A percentile compares a stretch with the other conserved stretches of the same genome.
Conservation (phyloP, 306 rosid species). For the Datisca glomerata region DNA sequence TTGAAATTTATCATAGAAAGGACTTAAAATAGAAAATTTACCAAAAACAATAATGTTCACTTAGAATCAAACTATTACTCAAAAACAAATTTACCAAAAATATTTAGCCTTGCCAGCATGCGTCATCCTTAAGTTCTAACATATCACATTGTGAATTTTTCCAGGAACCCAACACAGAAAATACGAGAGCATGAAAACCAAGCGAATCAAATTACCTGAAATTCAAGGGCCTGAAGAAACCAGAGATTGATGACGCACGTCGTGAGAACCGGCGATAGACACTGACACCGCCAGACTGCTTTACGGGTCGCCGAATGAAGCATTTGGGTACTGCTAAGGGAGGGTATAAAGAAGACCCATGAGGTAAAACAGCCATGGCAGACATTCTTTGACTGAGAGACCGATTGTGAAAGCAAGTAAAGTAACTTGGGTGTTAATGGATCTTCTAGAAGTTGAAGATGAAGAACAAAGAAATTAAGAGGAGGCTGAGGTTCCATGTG, state of each 20-base stretch:
- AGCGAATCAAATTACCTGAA: slow-evolving; percentile 13
- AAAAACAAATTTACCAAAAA: neutral
- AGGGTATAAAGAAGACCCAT: slow-evolving; percentile 10
- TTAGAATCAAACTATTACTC: too few species aligned
- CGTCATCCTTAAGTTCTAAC: too few species aligned
- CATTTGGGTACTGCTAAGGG: slow-evolving; percentile 9
- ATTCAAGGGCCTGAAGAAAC: slow-evolving; percentile 15
- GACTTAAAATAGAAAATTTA: too few species aligned
- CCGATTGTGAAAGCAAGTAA: slow-evolving; percentile 1
- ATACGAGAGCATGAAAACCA: neutral
- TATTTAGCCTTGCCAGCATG: too few species aligned
- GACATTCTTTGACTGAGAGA: slow-evolving; percentile 16
- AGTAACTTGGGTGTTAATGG: neutral
- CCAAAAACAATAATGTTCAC: too few species aligned
- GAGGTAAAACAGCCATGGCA: slow-evolving; percentile 19
- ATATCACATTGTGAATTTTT: too few species aligned
- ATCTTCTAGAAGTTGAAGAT: neutral
- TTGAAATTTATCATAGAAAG: too few species aligned
- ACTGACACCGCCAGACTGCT: slow-evolving; percentile 11
- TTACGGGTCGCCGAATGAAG: slow-evolving; percentile 6
- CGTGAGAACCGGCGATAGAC: slow-evolving; percentile 7
- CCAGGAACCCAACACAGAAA: too few species aligned
- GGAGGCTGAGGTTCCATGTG: too few species aligned
- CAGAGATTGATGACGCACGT: too few species aligned
- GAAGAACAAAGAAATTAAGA: too few species aligned